Evolutionary conservation across 169 alveolate genomes (phyloP).

Genomic region (Plasmodium cynomolgi): DNA sequence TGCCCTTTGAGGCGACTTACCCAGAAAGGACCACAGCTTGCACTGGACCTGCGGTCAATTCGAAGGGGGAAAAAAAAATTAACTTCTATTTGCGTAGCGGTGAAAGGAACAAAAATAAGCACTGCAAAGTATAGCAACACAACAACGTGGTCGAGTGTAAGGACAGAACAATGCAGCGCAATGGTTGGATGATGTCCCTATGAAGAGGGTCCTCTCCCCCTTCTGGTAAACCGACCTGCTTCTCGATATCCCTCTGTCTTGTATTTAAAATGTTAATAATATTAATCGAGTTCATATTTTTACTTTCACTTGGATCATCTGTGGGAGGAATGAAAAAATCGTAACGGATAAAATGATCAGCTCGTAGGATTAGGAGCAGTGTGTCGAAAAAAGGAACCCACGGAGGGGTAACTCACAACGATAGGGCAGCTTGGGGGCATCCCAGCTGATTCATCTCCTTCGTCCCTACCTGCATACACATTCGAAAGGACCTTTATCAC

Average conservation of each 20-base stretch:
- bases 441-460: not conserved
- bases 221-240: constrained; percentile 5
- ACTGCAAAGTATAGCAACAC: not conserved
- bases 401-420: not conserved
- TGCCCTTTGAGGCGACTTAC: not conserved
- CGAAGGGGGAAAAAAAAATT: not conserved
- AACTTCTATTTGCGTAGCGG: not conserved
- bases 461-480: constrained; percentile 40
- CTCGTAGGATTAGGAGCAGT: not conserved
- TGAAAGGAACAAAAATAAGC: not conserved
- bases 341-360: not conserved
- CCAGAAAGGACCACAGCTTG: constrained; percentile 31
- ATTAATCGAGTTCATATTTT: constrained; percentile 11
- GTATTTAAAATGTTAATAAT: constrained; percentile 38
- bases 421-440: not conserved
- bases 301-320: constrained; percentile 6
- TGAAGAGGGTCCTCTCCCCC: not conserved
- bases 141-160: not conserved
- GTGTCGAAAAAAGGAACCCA: not conserved
- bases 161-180: not conserved
- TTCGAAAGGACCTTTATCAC: constrained; percentile 54
- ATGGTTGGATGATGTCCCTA: not conserved
- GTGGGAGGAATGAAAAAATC: not conserved
- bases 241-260: constrained; percentile 57
- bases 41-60: constrained; percentile 20